These are phyloP conservation scores for Leishmania tropica DNA, from an alignment of 208 protist species.

Conservation along the genomic window DNA sequence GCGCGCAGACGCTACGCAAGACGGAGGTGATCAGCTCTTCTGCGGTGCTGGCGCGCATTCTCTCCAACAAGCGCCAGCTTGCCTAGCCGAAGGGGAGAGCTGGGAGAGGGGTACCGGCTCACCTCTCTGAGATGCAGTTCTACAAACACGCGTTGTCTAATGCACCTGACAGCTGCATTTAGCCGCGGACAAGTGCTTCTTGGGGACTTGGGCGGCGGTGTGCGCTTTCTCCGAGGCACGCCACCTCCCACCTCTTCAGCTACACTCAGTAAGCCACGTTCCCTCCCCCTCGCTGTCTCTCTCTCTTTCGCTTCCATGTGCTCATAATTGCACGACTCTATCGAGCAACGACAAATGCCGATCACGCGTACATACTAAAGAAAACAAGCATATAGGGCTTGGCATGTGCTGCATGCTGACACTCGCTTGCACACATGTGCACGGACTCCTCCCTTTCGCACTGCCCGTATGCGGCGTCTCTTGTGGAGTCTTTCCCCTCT, in stretches of 20 bases:
- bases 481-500: background rate
- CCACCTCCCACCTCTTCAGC: background rate
- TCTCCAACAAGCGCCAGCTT: slow-evolving; percentile 85
- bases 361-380: background rate
- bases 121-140: background rate
- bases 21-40: slow-evolving; percentile 54
- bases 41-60: slow-evolving; percentile 67
- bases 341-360: background rate
- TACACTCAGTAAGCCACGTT: background rate
- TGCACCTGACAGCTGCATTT: background rate
- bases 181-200: background rate
- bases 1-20: slow-evolving; percentile 45
- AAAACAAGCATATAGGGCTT: background rate
- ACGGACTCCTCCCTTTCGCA: background rate
- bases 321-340: background rate
- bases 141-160: background rate
- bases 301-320: no score
- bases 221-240: background rate
- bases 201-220: background rate
- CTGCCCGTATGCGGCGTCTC: background rate
- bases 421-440: background rate
- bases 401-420: background rate
- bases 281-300: background rate
- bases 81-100: slow-evolving; percentile 6
- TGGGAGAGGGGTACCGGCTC: background rate